These are phyloP conservation scores for Penicillium hordei DNA, from an alignment of 2,329 filamentous ascomycete species.

Conservation along the genomic window DNA sequence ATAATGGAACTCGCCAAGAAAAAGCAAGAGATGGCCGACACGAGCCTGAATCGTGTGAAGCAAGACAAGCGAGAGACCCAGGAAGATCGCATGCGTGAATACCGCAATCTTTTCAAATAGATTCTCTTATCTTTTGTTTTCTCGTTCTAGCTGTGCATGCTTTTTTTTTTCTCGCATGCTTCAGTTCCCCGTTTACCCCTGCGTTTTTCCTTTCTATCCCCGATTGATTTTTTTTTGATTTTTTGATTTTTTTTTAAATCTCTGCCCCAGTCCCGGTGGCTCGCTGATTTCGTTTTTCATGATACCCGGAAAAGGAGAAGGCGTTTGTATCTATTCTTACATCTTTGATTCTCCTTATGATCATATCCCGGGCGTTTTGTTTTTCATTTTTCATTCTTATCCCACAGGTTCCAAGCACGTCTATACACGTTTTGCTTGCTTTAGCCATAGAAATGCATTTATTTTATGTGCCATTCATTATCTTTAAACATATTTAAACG, in stretches of 20 bases:
- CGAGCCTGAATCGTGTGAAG: slow-evolving; percentile 74
- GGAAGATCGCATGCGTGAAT: slow-evolving; percentile 62
- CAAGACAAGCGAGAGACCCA: slow-evolving; percentile 61
- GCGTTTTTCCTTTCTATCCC: not conserved
- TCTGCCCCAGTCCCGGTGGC: slow-evolving; percentile 1
- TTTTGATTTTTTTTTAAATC: not conserved
- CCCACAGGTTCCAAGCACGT: not conserved
- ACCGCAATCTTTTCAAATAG: slow-evolving; percentile 58
- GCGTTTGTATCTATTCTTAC: slow-evolving; percentile 7
- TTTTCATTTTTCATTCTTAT: not conserved
- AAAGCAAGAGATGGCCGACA: slow-evolving; percentile 85
- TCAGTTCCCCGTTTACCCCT: not conserved
- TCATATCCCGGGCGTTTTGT: not conserved
- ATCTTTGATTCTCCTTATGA: slow-evolving; percentile 4
- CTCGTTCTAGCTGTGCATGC: not conserved
- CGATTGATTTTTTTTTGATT: not conserved
- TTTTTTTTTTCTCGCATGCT: not conserved
- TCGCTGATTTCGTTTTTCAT: slow-evolving; percentile 9
- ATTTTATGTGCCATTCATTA: not conserved
- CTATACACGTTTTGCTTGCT: not conserved
- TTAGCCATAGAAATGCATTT: not conserved
- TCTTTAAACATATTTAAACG: not conserved
- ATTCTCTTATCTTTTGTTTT: not conserved
- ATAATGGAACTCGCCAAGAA: slow-evolving; percentile 87
- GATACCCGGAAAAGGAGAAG: slow-evolving; percentile 13